A percentile compares a stretch with the other conserved stretches of the same genome.
These are phyloP conservation scores for Fusarium anthophilum DNA, from an alignment of 2,329 filamentous ascomycete species.

Conservation along the genomic window DNA sequence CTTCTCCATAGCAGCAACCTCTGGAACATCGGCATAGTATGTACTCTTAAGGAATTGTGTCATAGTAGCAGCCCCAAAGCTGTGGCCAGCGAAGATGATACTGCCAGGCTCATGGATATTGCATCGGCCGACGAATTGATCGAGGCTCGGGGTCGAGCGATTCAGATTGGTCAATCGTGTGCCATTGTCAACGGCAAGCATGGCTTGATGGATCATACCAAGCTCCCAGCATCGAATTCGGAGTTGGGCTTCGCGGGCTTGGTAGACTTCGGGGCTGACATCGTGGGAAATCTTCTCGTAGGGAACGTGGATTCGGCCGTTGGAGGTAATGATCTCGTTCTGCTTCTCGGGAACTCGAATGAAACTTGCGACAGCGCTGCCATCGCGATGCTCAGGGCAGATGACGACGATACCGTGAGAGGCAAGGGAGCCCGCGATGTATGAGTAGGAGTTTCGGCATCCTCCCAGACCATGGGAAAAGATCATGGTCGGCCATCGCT, in stretches of 20 bases:
- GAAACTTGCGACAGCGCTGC: conserved; percentile 78
- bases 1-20: conserved; percentile 57
- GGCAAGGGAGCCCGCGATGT: conserved; percentile 79
- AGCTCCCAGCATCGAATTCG: conserved; percentile 83
- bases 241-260: conserved; percentile 75
- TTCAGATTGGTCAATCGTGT: conserved; percentile 62
- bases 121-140: conserved; percentile 68
- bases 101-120: conserved; percentile 76
- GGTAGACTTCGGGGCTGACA: conserved; percentile 71
- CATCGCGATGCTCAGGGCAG: conserved; percentile 85
- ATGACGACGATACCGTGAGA: conserved; percentile 84
- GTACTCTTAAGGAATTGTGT: conserved; percentile 83
- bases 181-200: conserved; percentile 72
- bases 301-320: conserved; percentile 50
- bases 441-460: conserved; percentile 85
- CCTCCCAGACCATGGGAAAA: conserved; percentile 90
- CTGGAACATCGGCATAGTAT: conserved; percentile 68
- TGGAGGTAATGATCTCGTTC: conserved; percentile 41
- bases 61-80: conserved; percentile 79
- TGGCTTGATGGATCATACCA: conserved; percentile 73
- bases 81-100: conserved; percentile 81
- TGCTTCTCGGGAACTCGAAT: conserved; percentile 69
- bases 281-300: conserved; percentile 69
- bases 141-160: conserved; percentile 58
- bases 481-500: conserved; percentile 81